These are phyloP conservation scores for Alternaria atra DNA, from an alignment of 2,329 filamentous ascomycete genomes.

Conservation along the genomic window DNA sequence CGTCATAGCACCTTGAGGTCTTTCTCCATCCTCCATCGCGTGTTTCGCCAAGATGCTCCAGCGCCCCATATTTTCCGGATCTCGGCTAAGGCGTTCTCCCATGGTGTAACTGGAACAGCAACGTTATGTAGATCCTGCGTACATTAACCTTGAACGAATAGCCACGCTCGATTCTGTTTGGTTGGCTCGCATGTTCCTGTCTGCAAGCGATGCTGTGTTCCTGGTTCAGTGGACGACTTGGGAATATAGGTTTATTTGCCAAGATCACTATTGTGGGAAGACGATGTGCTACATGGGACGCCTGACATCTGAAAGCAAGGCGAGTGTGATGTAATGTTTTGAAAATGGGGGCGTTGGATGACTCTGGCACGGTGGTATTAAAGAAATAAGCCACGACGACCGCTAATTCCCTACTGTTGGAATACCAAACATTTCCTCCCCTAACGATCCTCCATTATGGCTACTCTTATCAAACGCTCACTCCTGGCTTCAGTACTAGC, in stretches of 20 bases:
- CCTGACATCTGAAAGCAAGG: background rate
- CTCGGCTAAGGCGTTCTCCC: background rate
- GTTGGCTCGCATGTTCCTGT: background rate
- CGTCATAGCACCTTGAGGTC: background rate
- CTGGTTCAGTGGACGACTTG: background rate
- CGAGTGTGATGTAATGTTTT: background rate
- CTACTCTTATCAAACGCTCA: background rate
- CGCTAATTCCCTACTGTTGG: background rate
- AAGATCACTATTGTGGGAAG: background rate
- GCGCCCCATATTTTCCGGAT: background rate
- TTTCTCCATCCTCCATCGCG: background rate
- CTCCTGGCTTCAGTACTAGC: background rate
- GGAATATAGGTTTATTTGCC: background rate
- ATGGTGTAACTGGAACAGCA: background rate
- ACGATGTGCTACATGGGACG: background rate
- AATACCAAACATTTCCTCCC: background rate
- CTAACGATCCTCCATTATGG: background rate
- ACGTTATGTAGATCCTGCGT: background rate
- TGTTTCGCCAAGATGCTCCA: background rate
- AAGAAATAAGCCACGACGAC: background rate
- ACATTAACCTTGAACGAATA: background rate
- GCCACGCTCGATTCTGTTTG: background rate
- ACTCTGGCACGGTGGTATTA: background rate
- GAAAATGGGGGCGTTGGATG: background rate
- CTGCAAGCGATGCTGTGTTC: background rate